Conservation (phyloP, 2,329 filamentous ascomycete genomes). For the Talaromyces pinophilus region DNA sequence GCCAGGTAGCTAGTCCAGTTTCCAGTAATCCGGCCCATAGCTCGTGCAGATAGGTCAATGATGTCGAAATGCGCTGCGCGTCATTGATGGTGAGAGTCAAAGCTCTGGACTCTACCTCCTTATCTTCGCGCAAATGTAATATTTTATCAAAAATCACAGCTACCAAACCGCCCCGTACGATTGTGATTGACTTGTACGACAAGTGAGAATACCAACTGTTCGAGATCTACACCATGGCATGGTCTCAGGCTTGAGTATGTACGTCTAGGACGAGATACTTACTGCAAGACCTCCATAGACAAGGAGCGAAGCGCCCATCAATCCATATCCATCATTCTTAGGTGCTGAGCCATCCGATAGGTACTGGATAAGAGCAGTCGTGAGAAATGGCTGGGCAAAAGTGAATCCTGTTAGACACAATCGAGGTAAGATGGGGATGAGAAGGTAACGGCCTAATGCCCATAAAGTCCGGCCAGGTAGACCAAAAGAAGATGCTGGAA, state of each 20-base stretch:
- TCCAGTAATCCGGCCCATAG: slow-evolving; percentile 8
- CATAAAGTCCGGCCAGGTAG: slow-evolving; percentile 6
- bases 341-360: slow-evolving; percentile 4
- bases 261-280: not conserved
- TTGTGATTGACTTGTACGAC: slow-evolving; percentile 1
- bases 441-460: slow-evolving; percentile 5
- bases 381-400: slow-evolving; percentile 8
- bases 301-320: slow-evolving; percentile 6
- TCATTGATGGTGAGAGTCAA: slow-evolving; percentile 15
- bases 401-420: slow-evolving; percentile 7
- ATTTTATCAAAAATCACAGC: slow-evolving; percentile 11
- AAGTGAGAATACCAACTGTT: slow-evolving; percentile 10
- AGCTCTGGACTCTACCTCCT: slow-evolving; percentile 3
- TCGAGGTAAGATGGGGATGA: not conserved
- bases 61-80: slow-evolving; percentile 3
- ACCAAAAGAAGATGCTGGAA: not conserved
- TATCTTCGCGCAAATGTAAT: slow-evolving; percentile 7
- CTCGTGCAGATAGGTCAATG: slow-evolving; percentile 3
- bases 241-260: not conserved
- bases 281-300: slow-evolving; percentile 8
- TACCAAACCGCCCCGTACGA: slow-evolving; percentile 6
- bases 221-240: not conserved
- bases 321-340: slow-evolving; percentile 1
- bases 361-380: slow-evolving; percentile 8
- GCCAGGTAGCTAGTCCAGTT: slow-evolving; percentile 5